Conservation (phyloP, 1,284 basidiomycete genomes). For the Sanghuangporus sanghuang region DNA sequence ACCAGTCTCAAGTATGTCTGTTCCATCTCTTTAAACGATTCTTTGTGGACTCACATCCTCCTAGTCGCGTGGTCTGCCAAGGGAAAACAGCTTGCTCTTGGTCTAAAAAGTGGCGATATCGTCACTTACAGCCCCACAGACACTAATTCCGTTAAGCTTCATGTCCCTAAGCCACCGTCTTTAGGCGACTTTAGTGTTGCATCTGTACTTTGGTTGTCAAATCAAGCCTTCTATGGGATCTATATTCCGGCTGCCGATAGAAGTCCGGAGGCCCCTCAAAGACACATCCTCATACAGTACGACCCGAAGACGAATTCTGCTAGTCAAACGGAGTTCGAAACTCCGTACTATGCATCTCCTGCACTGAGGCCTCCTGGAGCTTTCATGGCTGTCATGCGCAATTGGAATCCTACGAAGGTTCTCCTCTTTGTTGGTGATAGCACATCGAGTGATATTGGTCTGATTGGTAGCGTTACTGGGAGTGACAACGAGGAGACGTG, state of each 20-base stretch:
- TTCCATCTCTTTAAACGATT: constrained; percentile 6
- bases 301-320: constrained; percentile 52
- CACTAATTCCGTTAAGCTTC: constrained; percentile 48
- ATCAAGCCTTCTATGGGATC: constrained; percentile 65
- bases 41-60: constrained; percentile 15
- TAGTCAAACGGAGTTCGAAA: constrained; percentile 43
- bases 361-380: constrained; percentile 49
- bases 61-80: constrained; percentile 81
- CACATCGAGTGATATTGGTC: constrained; percentile 72
- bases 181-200: constrained; percentile 45
- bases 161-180: constrained; percentile 51
- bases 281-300: constrained; percentile 57
- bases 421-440: constrained; percentile 69
- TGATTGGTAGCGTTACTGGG: constrained; percentile 48
- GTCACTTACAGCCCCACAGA: constrained; percentile 62
- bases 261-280: constrained; percentile 42
- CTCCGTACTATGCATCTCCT: constrained; percentile 50
- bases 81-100: constrained; percentile 81
- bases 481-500: constrained; percentile 39
- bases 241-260: constrained; percentile 47
- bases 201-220: constrained; percentile 67
- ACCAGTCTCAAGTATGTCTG: constrained; percentile 51
- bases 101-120: constrained; percentile 66
- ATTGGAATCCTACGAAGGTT: constrained; percentile 60
- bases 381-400: constrained; percentile 50